These are phyloP conservation scores for Cordyceps farinosa DNA, from an alignment of 2,329 filamentous ascomycete species.

Conservation along the genomic window DNA sequence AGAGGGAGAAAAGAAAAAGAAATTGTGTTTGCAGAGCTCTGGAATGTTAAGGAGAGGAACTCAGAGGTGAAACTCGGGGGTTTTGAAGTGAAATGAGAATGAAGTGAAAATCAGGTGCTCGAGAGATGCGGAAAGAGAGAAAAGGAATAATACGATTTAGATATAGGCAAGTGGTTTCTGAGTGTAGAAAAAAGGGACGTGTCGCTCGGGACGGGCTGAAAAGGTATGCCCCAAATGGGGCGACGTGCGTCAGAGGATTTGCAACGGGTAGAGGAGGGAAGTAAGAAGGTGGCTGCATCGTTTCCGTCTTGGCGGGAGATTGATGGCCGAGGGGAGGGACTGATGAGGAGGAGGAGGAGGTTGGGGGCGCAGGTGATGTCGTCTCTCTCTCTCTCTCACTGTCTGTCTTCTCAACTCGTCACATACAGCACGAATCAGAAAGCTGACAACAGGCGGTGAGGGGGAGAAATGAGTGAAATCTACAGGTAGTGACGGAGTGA, in stretches of 20 bases:
- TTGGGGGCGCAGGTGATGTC: too few relatives aligned
- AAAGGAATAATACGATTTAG: background rate
- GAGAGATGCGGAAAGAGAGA: background rate
- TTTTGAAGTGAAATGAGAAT: background rate
- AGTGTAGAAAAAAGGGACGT: too few relatives aligned
- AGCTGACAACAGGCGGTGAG: background rate
- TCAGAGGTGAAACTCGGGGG: constrained; percentile 5
- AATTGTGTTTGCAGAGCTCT: background rate
- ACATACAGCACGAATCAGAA: background rate
- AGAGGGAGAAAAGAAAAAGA: background rate
- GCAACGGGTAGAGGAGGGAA: background rate
- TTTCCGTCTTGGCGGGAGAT: background rate
- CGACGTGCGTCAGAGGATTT: constrained; percentile 3
- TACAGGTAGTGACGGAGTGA: background rate
- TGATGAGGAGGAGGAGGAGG: background rate
- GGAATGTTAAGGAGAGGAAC: constrained; percentile 11
- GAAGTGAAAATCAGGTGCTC: background rate
- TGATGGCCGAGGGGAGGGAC: background rate
- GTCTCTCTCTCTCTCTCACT: background rate
- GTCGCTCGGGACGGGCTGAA: background rate
- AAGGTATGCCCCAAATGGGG: background rate
- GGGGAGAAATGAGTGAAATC: background rate
- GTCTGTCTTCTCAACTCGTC: background rate
- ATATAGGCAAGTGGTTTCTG: background rate
- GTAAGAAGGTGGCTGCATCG: constrained; percentile 6